Evolutionary conservation across 2,329 filamentous ascomycete genomes (phyloP).

Genomic region (Aspergillus fischeri): DNA sequence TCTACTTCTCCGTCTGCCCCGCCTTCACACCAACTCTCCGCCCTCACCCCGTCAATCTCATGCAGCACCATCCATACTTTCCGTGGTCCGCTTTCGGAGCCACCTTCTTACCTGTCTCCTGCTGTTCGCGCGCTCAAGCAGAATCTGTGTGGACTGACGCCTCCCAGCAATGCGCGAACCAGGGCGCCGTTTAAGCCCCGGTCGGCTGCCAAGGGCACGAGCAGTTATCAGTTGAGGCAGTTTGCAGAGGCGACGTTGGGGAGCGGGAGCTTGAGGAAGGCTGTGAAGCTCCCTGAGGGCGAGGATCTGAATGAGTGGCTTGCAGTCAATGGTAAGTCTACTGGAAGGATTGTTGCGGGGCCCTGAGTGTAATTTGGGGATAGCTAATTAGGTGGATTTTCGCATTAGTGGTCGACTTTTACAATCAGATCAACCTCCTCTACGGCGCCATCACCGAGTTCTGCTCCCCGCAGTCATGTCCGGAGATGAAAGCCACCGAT

Average conservation of each 20-base stretch:
- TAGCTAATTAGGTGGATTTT: neutral
- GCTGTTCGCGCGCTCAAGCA: constrained; percentile 34
- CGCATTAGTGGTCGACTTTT: constrained; percentile 88
- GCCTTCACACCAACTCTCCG: constrained; percentile 12
- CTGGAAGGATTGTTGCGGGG: constrained; percentile 10
- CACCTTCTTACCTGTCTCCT: constrained; percentile 35
- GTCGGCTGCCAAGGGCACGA: constrained; percentile 77
- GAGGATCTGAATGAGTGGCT: constrained; percentile 98
- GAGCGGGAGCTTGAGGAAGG: constrained; percentile 89
- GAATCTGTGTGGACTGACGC: constrained; percentile 38
- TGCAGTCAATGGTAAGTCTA: constrained; percentile 80
- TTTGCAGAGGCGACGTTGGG: constrained; percentile 97
- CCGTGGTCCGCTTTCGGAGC: constrained; percentile 24
- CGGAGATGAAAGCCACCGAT: constrained; percentile 99
- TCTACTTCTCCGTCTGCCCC: constrained; percentile 16
- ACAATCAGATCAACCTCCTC: constrained; percentile 98
- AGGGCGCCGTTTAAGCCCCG: constrained; percentile 89
- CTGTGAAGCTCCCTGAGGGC: constrained; percentile 93
- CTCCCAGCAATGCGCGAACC: constrained; percentile 73
- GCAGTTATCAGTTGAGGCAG: constrained; percentile 89
- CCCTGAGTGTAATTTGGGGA: neutral
- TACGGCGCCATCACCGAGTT: constrained; percentile 99
- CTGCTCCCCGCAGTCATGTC: constrained; percentile 93
- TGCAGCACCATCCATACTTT: constrained; percentile 30
- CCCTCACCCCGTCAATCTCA: constrained; percentile 24